phyloP scores from a whole-genome alignment of 805 yeast genomes.

The Nadsonia fulvescens region DNA sequence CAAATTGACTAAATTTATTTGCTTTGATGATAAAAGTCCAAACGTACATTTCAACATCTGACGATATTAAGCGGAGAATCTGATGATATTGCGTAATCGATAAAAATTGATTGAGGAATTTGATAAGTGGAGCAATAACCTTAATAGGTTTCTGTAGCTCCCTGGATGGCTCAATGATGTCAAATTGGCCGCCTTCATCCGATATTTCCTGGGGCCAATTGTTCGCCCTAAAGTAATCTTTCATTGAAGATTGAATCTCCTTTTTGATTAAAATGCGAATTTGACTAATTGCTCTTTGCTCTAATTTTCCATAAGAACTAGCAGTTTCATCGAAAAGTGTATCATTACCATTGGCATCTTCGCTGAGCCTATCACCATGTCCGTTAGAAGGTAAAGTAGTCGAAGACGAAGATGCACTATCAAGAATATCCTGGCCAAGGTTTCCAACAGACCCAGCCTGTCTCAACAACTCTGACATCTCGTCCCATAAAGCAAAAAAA shows the following conservation, averaged over 20 bases:
- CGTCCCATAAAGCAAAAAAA: slow-evolving; percentile 26
- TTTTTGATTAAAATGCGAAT: slow-evolving; percentile 19
- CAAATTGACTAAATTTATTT: slow-evolving; percentile 19
- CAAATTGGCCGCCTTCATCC: slow-evolving; percentile 3
- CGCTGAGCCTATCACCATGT: too few relatives aligned
- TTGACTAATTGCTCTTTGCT: slow-evolving; percentile 15
- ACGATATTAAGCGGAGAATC: slow-evolving; percentile 14
- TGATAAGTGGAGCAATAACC: slow-evolving; percentile 15
- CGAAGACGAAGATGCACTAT: slow-evolving; percentile 1
- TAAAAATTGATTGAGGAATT: slow-evolving; percentile 16
- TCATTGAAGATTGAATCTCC: slow-evolving; percentile 22
- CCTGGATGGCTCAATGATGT: slow-evolving; percentile 7
- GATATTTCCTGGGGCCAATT: slow-evolving; percentile 14
- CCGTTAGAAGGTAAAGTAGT: slow-evolving; percentile 2
- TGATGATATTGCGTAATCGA: slow-evolving; percentile 17
- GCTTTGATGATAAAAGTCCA: slow-evolving; percentile 23
- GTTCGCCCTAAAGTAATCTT: slow-evolving; percentile 19
- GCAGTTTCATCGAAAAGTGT: slow-evolving; percentile 29
- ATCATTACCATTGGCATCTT: slow-evolving; percentile 15
- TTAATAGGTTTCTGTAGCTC: slow-evolving; percentile 16
- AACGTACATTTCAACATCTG: slow-evolving; percentile 20
- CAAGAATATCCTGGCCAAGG: slow-evolving; percentile 1
- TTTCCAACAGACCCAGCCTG: slow-evolving; percentile 1
- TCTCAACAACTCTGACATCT: slow-evolving; percentile 13
- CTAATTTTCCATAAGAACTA: slow-evolving; percentile 20